Conservation (phyloP, 1,284 basidiomycete genomes). For the Trichosporon asahii region DNA sequence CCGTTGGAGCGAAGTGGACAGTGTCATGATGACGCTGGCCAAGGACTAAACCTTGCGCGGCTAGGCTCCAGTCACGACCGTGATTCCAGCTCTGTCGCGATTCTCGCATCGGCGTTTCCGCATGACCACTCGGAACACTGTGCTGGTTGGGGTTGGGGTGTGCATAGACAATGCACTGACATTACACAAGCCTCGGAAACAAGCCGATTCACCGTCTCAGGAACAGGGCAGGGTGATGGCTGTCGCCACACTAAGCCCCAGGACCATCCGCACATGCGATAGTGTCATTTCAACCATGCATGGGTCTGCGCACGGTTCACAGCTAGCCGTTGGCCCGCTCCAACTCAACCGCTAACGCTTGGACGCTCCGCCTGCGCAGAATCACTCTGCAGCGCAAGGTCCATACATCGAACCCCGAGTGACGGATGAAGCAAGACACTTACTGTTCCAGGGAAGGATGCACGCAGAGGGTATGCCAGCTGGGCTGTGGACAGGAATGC, state of each 20-base stretch:
- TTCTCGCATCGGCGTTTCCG: neutral
- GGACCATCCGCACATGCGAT: neutral
- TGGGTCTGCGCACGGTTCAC: neutral
- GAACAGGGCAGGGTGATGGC: neutral
- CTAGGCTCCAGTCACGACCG: neutral
- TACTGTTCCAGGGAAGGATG: neutral
- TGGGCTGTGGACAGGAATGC: neutral
- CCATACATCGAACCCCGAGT: neutral
- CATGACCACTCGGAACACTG: neutral
- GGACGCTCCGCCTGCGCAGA: too few relatives aligned
- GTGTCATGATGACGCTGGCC: neutral
- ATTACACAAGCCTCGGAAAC: neutral
- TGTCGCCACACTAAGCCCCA: neutral
- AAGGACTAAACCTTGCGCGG: neutral
- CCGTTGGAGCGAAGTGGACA: neutral
- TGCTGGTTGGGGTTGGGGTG: too few relatives aligned
- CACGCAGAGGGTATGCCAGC: neutral
- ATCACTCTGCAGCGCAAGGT: neutral
- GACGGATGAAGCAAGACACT: neutral
- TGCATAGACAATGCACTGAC: neutral
- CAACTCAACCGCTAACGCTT: neutral
- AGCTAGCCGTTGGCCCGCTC: neutral
- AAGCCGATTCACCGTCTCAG: neutral
- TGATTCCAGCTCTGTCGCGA: neutral
- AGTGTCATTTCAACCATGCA: neutral